Percentiles rank a stretch among this genome's conserved stretches.
These are phyloP conservation scores for Chlamydomonas eustigma DNA, from an alignment of 139 green algal species.

Conservation along the genomic window DNA sequence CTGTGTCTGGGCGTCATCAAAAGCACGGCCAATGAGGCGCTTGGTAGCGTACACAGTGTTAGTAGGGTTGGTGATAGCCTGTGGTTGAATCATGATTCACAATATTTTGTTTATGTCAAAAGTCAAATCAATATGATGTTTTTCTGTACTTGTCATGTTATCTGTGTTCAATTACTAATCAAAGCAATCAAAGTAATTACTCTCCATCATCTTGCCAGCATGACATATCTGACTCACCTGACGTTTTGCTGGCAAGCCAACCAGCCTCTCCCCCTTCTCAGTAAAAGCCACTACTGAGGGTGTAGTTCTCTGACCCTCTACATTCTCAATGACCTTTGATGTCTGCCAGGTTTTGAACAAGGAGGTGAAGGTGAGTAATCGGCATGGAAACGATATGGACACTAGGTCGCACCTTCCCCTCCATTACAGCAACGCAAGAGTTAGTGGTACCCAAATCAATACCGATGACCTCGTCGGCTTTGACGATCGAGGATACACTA, in stretches of 20 bases:
- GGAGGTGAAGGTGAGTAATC: neutral
- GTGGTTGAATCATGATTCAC: too few species aligned
- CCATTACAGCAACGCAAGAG: constrained; percentile 98
- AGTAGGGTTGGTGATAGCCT: constrained; percentile 93
- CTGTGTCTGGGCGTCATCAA: constrained; percentile 84
- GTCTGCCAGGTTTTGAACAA: constrained; percentile 51
- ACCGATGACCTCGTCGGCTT: constrained; percentile 88
- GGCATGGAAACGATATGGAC: too few species aligned
- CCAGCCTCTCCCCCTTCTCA: constrained; percentile 92
- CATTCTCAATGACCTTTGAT: constrained; percentile 97
- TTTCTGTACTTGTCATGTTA: too few species aligned
- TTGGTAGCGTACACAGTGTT: constrained; percentile 99
- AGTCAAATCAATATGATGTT: too few species aligned
- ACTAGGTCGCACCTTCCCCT: constrained; percentile 87
- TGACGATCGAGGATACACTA: constrained; percentile 42
- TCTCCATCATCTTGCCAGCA: too few species aligned
- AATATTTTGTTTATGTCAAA: too few species aligned
- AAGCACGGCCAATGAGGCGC: constrained; percentile 91
- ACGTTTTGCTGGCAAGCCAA: constrained; percentile 93
- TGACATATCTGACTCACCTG: constrained; percentile 55
- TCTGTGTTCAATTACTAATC: too few species aligned
- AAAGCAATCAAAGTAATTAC: too few species aligned
- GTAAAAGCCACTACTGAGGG: constrained; percentile 97
- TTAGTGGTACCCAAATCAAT: constrained; percentile 99
- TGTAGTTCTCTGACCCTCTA: constrained; percentile 93